Percentiles rank a stretch among this genome's conserved stretches.
phyloP scores from a whole-genome alignment of 2,329 filamentous ascomycete genomes.

The Neodidymelliopsis sp. region DNA sequence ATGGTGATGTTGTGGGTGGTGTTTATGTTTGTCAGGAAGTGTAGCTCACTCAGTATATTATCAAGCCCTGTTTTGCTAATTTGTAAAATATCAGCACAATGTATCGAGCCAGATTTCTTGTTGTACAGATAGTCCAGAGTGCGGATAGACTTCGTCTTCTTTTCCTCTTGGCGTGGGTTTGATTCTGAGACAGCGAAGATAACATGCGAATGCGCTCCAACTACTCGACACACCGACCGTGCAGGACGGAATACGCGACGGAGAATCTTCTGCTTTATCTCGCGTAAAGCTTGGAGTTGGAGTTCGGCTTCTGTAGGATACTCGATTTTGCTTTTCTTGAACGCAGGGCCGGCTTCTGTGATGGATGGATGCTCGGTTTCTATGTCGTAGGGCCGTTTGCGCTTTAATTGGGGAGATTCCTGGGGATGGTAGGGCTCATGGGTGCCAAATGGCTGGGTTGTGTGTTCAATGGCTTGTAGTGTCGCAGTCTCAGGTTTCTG shows the following conservation, averaged over 20 bases:
- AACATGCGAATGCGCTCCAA: not conserved
- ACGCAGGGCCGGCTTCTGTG: not conserved
- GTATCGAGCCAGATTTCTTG: rapidly evolving
- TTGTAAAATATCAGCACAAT: too few relatives aligned
- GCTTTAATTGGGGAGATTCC: slow-evolving; percentile 1
- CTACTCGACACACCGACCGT: not conserved
- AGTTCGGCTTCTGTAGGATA: not conserved
- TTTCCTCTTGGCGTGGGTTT: not conserved
- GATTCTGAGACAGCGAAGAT: too few relatives aligned
- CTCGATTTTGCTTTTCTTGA: not conserved
- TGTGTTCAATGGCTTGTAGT: not conserved
- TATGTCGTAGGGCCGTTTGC: not conserved
- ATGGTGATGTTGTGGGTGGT: not conserved
- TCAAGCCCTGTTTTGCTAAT: not conserved
- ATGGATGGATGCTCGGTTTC: not conserved
- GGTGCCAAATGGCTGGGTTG: not conserved
- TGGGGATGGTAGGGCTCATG: not conserved
- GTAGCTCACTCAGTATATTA: not conserved
- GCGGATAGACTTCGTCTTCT: not conserved
- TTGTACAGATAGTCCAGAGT: not conserved
- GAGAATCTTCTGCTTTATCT: not conserved
- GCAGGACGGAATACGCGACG: not conserved
- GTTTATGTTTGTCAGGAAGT: not conserved
- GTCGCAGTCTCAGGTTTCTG: too few relatives aligned
- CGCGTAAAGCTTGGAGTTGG: not conserved